phyloP scores from a whole-genome alignment of 495 filamentous ascomycete species.

The Hypoxylon lenormandii region DNA sequence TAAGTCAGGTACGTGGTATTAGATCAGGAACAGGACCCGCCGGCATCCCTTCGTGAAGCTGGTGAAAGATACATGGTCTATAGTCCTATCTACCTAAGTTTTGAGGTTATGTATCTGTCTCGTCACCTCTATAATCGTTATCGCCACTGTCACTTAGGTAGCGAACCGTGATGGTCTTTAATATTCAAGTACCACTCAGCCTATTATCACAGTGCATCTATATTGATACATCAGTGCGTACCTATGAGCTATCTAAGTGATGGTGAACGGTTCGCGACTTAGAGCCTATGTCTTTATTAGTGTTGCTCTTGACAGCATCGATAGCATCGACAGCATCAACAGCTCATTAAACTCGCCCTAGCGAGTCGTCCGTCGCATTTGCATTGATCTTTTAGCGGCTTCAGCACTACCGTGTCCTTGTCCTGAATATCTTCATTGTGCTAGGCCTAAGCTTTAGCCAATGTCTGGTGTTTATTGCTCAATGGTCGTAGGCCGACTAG shows the following conservation, averaged over 20 bases:
- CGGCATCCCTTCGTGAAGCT: conserved; percentile 38
- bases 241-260: too few species aligned
- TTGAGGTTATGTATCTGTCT: not conserved
- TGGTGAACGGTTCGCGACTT: not conserved
- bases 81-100: conserved; percentile 15
- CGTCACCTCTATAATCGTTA: too few species aligned
- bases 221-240: not conserved
- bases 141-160: not conserved
- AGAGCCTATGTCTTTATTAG: not conserved
- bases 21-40: conserved; percentile 37
- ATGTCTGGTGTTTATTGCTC: conserved; percentile 46
- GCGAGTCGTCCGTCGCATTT: conserved; percentile 1
- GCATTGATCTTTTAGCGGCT: conserved; percentile 3
- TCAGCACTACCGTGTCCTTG: conserved; percentile 9
- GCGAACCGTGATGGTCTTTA: conserved; percentile 6
- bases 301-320: conserved; percentile 18
- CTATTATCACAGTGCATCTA: too few species aligned
- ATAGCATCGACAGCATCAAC: too few species aligned
- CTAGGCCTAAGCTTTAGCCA: conserved; percentile 19
- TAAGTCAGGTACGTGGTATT: conserved; percentile 6
- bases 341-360: conserved; percentile 13
- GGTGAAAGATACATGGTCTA: conserved; percentile 7
- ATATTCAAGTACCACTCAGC: not conserved
- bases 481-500: conserved; percentile 31
- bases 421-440: conserved; percentile 4